phyloP scores from a whole-genome alignment of 1,284 basidiomycete species.

The Malassezia sp. region DNA sequence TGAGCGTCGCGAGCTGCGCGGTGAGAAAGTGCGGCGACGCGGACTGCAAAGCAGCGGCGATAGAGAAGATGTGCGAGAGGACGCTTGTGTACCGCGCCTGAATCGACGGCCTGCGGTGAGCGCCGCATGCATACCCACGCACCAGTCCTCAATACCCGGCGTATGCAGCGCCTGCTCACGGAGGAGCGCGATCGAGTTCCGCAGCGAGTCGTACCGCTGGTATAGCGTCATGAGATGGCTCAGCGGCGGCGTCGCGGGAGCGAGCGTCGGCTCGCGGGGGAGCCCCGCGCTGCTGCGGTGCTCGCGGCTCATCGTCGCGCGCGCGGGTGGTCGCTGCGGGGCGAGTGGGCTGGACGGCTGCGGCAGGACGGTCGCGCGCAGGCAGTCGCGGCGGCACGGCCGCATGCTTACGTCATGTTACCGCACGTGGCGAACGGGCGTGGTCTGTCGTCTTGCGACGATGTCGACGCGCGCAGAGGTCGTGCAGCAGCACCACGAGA shows the following conservation, averaged over 20 bases:
- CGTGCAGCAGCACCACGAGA: conserved; percentile 11
- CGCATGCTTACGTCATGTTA: background rate
- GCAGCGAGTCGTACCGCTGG: conserved; percentile 32
- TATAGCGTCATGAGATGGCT: conserved; percentile 28
- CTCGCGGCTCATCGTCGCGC: background rate
- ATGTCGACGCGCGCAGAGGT: conserved; percentile 2
- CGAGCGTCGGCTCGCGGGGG: conserved; percentile 14
- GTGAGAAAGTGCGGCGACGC: conserved; percentile 29
- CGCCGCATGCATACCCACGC: background rate
- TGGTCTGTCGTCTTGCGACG: too few relatives aligned
- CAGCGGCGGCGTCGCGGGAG: conserved; percentile 17
- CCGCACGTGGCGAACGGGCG: background rate
- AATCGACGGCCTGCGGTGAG: conserved; percentile 17
- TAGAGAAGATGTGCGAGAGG: conserved; percentile 32
- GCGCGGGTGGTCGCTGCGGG: background rate
- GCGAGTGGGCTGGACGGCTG: too few relatives aligned
- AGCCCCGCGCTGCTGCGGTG: background rate
- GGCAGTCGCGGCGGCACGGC: too few relatives aligned
- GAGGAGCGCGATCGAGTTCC: conserved; percentile 29
- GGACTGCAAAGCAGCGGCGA: conserved; percentile 26
- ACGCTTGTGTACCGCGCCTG: conserved; percentile 29
- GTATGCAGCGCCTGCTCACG: conserved; percentile 30
- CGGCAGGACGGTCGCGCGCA: too few relatives aligned
- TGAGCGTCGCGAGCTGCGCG: conserved; percentile 28
- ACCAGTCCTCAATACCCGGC: conserved; percentile 34